Evolutionary conservation across 257 asterid species (phyloP).

Genomic region (Capsicum baccatum): DNA sequence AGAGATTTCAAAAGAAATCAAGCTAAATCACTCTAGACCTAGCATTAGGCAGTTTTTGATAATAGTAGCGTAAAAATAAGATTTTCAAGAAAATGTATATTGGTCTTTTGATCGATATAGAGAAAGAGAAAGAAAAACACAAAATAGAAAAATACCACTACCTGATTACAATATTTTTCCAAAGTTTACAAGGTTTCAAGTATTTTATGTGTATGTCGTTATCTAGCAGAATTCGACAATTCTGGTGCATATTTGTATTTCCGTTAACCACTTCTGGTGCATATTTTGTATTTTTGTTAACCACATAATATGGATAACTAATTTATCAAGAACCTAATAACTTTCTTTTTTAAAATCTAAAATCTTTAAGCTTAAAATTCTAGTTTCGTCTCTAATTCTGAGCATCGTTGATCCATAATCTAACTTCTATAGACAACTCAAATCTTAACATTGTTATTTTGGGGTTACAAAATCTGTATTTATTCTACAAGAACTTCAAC

Average conservation of each 20-base stretch:
- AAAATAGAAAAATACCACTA: too few species aligned
- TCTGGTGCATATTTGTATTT: too few species aligned
- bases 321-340: not conserved
- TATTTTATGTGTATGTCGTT: not conserved
- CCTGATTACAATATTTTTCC: not conserved
- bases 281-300: not conserved
- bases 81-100: too few species aligned
- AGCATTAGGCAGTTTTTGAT: slow-evolving; percentile 9
- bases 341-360: not conserved
- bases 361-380: not conserved
- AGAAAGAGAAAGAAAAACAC: too few species aligned
- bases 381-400: not conserved
- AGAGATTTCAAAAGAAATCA: not conserved
- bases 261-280: not conserved
- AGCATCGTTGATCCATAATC: not conserved
- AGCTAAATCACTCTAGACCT: not conserved
- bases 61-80: not conserved
- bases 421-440: not conserved
- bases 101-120: too few species aligned
- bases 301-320: not conserved
- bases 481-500: too few species aligned
- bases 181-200: not conserved
- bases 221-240: too few species aligned
- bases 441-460: not conserved
- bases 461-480: too few species aligned